Conservation (phyloP, 2,329 filamentous ascomycete genomes). For the Beauveria sp. region DNA sequence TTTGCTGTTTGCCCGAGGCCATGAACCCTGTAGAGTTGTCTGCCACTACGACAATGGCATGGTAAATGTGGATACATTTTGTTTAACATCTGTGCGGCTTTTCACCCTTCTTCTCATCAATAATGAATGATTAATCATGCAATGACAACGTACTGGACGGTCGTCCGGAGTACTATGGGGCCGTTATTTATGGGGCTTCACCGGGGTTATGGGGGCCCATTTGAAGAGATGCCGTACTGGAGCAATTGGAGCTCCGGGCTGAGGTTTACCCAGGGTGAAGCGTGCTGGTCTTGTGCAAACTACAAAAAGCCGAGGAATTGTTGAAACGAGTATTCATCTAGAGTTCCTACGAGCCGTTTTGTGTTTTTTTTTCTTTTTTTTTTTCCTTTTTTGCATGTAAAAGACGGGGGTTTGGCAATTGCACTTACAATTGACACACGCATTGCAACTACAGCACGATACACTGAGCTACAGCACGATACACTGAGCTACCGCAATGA, state of each 20-base stretch:
- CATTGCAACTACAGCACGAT: too few relatives aligned
- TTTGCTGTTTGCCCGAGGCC: neutral
- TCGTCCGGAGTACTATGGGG: neutral
- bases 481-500: too few relatives aligned
- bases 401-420: too few relatives aligned
- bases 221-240: neutral
- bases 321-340: neutral
- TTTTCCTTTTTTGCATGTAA: too few relatives aligned
- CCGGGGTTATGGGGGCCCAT: neutral
- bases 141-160: neutral
- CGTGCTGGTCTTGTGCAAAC: neutral
- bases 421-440: too few relatives aligned
- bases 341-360: fast-evolving
- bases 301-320: neutral
- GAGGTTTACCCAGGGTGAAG: neutral
- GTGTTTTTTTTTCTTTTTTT: too few relatives aligned
- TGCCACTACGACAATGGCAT: neutral
- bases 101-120: neutral
- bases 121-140: too few relatives aligned
- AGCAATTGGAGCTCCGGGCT: neutral
- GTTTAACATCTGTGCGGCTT: neutral
- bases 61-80: neutral
- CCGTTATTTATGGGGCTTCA: neutral
- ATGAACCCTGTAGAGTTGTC: too few relatives aligned
- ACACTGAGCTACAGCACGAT: too few relatives aligned